These are phyloP conservation scores for Xerocomellus intermedius DNA, from an alignment of 768 basidiomycete species.

Conservation along the genomic window DNA sequence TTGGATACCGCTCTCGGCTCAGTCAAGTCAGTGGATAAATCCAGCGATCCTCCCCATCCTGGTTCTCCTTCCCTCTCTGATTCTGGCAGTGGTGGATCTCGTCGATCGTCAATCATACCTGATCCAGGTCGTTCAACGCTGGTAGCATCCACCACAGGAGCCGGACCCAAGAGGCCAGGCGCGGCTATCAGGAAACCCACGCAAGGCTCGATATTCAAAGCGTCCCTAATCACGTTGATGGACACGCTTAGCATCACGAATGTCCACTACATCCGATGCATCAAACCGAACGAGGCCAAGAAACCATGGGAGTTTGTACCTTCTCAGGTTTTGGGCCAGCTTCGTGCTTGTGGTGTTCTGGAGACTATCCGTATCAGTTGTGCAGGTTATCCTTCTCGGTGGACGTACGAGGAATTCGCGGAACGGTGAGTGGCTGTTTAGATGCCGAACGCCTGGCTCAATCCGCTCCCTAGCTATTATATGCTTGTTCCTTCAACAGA, in stretches of 20 bases:
- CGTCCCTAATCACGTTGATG: constrained; percentile 91
- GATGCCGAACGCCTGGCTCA: constrained; percentile 18
- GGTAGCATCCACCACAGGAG: constrained; percentile 46
- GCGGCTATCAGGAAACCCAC: constrained; percentile 87
- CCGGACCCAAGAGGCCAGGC: constrained; percentile 59
- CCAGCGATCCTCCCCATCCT: constrained; percentile 53
- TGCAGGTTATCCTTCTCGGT: constrained; percentile 96
- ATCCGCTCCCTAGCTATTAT: constrained; percentile 69
- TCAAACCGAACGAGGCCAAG: constrained; percentile 98
- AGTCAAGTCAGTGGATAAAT: constrained; percentile 56
- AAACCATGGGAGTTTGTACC: constrained; percentile 96
- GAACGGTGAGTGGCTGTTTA: constrained; percentile 65
- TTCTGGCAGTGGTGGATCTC: constrained; percentile 71
- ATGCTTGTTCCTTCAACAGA: constrained; percentile 87
- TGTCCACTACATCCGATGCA: constrained; percentile 98
- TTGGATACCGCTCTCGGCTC: constrained; percentile 85
- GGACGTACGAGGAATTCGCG: constrained; percentile 98
- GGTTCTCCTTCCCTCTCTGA: constrained; percentile 78
- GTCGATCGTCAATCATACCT: constrained; percentile 81
- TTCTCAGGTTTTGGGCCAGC: constrained; percentile 91
- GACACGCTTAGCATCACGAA: constrained; percentile 96
- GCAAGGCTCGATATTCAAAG: constrained; percentile 97
- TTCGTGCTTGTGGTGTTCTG: constrained; percentile 97
- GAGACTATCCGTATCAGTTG: constrained; percentile 99
- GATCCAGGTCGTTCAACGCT: constrained; percentile 81